A percentile compares a stretch with the other conserved stretches of the same genome.
phyloP scores from a whole-genome alignment of 345 rosid genomes.

The Orychophragmus violaceus region DNA sequence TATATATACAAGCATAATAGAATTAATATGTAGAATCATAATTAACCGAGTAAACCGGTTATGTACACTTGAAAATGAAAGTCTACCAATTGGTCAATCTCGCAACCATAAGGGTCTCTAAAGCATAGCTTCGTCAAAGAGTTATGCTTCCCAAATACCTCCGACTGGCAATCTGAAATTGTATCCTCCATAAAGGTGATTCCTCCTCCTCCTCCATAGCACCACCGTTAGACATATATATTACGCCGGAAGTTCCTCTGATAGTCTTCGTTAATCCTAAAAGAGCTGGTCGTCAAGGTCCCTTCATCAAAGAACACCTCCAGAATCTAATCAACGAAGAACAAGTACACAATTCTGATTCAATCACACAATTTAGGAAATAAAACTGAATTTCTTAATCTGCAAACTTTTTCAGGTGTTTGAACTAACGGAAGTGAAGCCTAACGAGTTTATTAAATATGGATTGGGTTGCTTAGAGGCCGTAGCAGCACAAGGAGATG shows the following conservation, averaged over 20 bases:
- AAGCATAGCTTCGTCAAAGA: constrained; percentile 51
- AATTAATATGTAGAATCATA: too few species aligned
- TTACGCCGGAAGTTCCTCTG: constrained; percentile 60
- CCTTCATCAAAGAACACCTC: constrained; percentile 60
- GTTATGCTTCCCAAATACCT: constrained; percentile 65
- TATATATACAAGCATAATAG: too few species aligned
- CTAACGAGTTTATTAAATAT: constrained; percentile 62
- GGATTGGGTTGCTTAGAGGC: constrained; percentile 82
- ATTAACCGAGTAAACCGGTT: too few species aligned
- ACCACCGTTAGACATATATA: neutral
- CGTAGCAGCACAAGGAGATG: constrained; percentile 63
- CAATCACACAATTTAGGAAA: neutral
- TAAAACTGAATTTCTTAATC: neutral
- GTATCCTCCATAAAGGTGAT: constrained; percentile 47
- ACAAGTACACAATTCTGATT: constrained; percentile 39
- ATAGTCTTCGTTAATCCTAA: constrained; percentile 72
- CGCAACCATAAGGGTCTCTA: constrained; percentile 62
- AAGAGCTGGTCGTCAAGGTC: constrained; percentile 88
- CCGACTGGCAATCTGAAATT: constrained; percentile 54
- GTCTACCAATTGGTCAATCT: constrained; percentile 61
- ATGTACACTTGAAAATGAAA: too few species aligned
- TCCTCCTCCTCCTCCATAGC: constrained; percentile 11
- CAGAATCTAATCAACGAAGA: constrained; percentile 69
- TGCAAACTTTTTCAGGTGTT: constrained; percentile 46
- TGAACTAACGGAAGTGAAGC: constrained; percentile 77